These are phyloP conservation scores for Vitis riparia DNA, from an alignment of 164 flowering plant genomes.

Conservation along the genomic window DNA sequence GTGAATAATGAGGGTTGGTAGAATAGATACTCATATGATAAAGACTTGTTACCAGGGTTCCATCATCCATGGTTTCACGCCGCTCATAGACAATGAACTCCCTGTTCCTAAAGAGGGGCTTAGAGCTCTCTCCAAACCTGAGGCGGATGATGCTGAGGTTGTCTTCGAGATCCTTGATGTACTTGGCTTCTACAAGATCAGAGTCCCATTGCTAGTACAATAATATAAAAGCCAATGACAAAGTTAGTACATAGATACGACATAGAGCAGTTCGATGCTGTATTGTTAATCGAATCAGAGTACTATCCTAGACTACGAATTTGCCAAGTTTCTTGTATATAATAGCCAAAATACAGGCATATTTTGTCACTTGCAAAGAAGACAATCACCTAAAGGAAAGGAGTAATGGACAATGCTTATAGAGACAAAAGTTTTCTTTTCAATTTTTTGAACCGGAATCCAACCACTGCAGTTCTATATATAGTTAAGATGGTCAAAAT, in stretches of 20 bases:
- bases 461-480: too few relatives aligned
- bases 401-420: not conserved
- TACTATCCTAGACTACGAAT: not conserved
- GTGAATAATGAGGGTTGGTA: too few relatives aligned
- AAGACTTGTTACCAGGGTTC: conserved; percentile 59
- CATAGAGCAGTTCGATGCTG: too few relatives aligned
- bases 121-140: conserved; percentile 66
- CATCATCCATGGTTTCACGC: conserved; percentile 88
- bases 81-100: conserved; percentile 87
- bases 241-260: not conserved
- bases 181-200: conserved; percentile 76
- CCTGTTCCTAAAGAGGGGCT: conserved; percentile 74
- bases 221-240: not conserved
- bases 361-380: not conserved
- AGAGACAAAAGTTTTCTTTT: conserved; percentile 6
- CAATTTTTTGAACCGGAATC: not conserved
- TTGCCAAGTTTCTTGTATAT: not conserved
- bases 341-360: not conserved
- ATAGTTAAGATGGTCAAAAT: too few relatives aligned
- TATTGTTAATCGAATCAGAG: not conserved
- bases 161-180: conserved; percentile 71
- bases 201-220: conserved; percentile 77
- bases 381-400: not conserved
- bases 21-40: not conserved
- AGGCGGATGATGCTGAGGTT: conserved; percentile 77